Conservation (phyloP, 441 rosid genomes). For the Gossypium trilobum region DNA sequence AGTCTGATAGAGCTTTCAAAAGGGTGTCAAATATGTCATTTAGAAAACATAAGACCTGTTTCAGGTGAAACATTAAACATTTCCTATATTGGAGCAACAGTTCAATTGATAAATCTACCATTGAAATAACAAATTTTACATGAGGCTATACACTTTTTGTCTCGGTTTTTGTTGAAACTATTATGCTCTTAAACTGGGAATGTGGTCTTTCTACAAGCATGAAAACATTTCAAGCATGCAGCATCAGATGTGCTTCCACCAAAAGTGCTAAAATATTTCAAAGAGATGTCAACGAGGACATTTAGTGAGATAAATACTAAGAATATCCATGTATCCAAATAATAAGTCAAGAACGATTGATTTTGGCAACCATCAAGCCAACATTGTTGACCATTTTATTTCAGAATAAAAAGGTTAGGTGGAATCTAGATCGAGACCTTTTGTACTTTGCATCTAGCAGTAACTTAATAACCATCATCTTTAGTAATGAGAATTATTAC, state of each 20-base stretch:
- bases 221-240: background rate
- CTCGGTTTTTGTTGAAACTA: background rate
- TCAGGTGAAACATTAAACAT: conserved; percentile 21
- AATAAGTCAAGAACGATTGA: background rate
- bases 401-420: background rate
- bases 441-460: background rate
- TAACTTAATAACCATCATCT: background rate
- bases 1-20: conserved; percentile 81
- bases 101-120: background rate
- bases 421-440: background rate
- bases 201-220: background rate
- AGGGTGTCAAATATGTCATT: conserved; percentile 88
- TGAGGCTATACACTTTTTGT: background rate
- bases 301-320: background rate
- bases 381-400: background rate
- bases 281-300: background rate
- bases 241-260: background rate
- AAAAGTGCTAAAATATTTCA: background rate
- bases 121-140: background rate
- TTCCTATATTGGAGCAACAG: background rate
- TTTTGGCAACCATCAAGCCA: background rate
- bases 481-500: background rate
- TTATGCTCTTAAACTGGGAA: background rate
- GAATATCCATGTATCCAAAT: background rate
- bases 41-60: conserved; percentile 73